These are phyloP conservation scores for Melampsora larici-populina DNA, from an alignment of 1,284 basidiomycete genomes.

Conservation along the genomic window DNA sequence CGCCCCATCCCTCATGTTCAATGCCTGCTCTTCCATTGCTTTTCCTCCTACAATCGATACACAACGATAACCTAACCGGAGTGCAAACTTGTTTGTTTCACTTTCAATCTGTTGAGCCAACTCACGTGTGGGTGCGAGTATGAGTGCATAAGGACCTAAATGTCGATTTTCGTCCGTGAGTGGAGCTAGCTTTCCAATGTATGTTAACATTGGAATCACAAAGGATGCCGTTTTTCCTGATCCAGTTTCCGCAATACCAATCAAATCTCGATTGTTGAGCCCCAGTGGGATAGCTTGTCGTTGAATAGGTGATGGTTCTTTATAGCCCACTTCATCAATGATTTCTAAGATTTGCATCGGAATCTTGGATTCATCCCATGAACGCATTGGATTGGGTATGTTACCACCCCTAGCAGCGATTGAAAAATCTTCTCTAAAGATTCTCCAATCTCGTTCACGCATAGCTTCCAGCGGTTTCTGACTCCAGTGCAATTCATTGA, in stretches of 20 bases:
- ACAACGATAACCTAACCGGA: slow-evolving; percentile 79
- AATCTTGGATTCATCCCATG: slow-evolving; percentile 84
- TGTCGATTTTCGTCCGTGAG: slow-evolving; percentile 87
- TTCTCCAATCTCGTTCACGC: slow-evolving; percentile 98
- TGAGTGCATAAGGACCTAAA: slow-evolving; percentile 87
- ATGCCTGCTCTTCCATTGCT: slow-evolving; percentile 85
- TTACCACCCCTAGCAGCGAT: slow-evolving; percentile 83
- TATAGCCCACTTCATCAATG: slow-evolving; percentile 88
- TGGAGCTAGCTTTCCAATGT: slow-evolving; percentile 78
- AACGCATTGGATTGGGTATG: slow-evolving; percentile 86
- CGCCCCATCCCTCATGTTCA: slow-evolving; percentile 88
- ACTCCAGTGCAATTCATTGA: slow-evolving; percentile 74
- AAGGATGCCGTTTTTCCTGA: slow-evolving; percentile 99
- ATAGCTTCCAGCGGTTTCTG: slow-evolving; percentile 91
- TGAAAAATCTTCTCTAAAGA: slow-evolving; percentile 97
- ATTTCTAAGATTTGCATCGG: slow-evolving; percentile 74
- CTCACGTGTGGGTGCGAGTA: slow-evolving; percentile 93
- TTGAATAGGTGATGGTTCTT: slow-evolving; percentile 93
- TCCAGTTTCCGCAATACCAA: slow-evolving; percentile 97
- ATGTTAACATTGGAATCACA: slow-evolving; percentile 94
- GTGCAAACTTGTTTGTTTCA: slow-evolving; percentile 86
- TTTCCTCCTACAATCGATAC: slow-evolving; percentile 97
- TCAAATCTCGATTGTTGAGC: slow-evolving; percentile 88
- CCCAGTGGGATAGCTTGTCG: slow-evolving; percentile 97
- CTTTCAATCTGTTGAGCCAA: slow-evolving; percentile 94